phyloP scores from a whole-genome alignment of 345 rosid genomes.

The Hypericum perforatum region DNA sequence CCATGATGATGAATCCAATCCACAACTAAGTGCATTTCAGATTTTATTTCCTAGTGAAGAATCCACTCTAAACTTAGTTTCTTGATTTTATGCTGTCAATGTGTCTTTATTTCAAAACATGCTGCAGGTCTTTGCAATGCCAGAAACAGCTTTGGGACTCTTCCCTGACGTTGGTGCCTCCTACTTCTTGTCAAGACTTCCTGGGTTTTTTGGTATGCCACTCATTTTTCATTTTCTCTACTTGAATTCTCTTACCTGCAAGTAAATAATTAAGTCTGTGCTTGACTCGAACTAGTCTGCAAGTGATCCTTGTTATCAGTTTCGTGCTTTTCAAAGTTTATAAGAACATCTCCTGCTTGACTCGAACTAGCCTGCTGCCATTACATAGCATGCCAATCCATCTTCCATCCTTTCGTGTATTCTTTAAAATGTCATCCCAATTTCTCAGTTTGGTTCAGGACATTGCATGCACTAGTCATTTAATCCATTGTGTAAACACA shows the following conservation, averaged over 20 bases:
- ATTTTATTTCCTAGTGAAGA: too few species aligned
- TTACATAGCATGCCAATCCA: too few species aligned
- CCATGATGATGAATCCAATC: too few species aligned
- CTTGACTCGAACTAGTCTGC: too few species aligned
- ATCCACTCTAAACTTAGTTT: not conserved
- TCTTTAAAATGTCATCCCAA: not conserved
- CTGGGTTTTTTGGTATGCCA: constrained; percentile 61
- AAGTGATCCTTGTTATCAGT: too few species aligned
- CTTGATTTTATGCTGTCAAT: not conserved
- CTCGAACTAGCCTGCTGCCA: too few species aligned
- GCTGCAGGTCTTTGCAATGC: constrained; percentile 78
- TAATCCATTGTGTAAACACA: too few species aligned
- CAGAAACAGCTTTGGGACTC: constrained; percentile 76
- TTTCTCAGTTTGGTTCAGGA: too few species aligned
- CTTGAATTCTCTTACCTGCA: not conserved
- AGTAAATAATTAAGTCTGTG: not conserved
- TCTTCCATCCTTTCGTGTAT: too few species aligned
- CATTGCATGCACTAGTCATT: not conserved
- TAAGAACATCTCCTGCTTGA: too few species aligned
- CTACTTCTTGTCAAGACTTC: constrained; percentile 76
- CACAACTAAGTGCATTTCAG: too few species aligned
- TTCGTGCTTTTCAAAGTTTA: too few species aligned
- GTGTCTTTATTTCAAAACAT: not conserved
- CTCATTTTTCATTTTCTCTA: constrained; percentile 5
- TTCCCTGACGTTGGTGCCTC: constrained; percentile 87